phyloP scores from a whole-genome alignment of 2,329 filamentous ascomycete species.

The Albophoma yamanashiensis region DNA sequence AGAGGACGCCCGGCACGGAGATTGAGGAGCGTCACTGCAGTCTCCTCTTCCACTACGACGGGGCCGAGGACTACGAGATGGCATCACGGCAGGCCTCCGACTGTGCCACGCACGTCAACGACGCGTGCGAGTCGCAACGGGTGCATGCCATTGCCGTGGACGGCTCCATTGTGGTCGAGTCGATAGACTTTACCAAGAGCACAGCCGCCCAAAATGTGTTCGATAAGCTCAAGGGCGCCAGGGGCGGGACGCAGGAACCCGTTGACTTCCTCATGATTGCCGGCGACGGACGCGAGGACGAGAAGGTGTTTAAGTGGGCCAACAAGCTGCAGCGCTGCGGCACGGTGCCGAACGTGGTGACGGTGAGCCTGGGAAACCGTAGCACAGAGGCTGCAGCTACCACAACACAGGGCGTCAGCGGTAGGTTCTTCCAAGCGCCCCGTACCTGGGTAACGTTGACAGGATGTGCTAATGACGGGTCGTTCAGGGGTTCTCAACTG shows the following conservation, averaged over 20 bases:
- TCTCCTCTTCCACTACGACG: constrained; percentile 82
- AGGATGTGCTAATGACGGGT: neutral
- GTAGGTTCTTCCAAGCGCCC: constrained; percentile 35
- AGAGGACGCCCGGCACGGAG: constrained; percentile 78
- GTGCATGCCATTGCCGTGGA: constrained; percentile 78
- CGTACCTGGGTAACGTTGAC: no score
- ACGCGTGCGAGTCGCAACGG: constrained; percentile 72
- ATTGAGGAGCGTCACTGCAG: constrained; percentile 90
- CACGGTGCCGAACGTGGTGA: constrained; percentile 59
- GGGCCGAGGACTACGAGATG: constrained; percentile 63
- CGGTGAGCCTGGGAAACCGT: constrained; percentile 74
- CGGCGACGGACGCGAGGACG: constrained; percentile 86
- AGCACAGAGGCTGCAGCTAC: constrained; percentile 84
- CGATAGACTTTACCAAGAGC: constrained; percentile 77
- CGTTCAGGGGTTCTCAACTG: constrained; percentile 28
- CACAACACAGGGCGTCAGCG: constrained; percentile 82
- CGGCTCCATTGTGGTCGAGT: constrained; percentile 73
- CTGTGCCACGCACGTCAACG: constrained; percentile 90
- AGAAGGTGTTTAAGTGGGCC: constrained; percentile 90
- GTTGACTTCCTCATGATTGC: constrained; percentile 84
- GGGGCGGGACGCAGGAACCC: constrained; percentile 19
- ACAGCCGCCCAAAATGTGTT: constrained; percentile 71
- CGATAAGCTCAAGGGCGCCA: constrained; percentile 29
- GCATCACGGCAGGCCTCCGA: constrained; percentile 76
- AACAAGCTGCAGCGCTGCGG: constrained; percentile 57